Evolutionary conservation across 495 filamentous ascomycete genomes (phyloP).

Genomic region (Aspergillus incahuasiensis): DNA sequence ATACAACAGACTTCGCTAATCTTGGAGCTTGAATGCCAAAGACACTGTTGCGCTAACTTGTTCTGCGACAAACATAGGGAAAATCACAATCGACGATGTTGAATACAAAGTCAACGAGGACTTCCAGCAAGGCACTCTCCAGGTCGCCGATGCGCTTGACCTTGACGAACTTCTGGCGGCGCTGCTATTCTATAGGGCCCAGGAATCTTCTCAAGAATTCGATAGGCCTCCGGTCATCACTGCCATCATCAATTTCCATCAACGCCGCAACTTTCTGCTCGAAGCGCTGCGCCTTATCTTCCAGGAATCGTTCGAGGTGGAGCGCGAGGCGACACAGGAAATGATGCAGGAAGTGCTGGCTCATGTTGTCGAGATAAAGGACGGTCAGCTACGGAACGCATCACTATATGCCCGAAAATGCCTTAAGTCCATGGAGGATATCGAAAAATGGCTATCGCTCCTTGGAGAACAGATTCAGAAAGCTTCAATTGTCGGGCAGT

Average conservation of each 20-base stretch:
- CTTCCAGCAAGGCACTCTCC: conserved; percentile 72
- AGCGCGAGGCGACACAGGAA: conserved; percentile 41
- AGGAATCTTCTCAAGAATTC: conserved; percentile 57
- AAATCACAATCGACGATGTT: conserved; percentile 61
- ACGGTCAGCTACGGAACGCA: conserved; percentile 39
- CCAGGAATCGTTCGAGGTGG: conserved; percentile 57
- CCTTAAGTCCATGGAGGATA: conserved; percentile 63
- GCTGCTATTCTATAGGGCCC: conserved; percentile 61
- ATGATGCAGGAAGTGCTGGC: conserved; percentile 39
- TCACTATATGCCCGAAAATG: conserved; percentile 63
- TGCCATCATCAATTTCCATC: conserved; percentile 80
- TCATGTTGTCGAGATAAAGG: conserved; percentile 43
- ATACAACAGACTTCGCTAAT: neutral
- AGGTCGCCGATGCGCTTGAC: conserved; percentile 79
- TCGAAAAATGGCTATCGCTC: conserved; percentile 66
- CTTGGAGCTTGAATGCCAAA: neutral
- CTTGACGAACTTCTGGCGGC: conserved; percentile 87
- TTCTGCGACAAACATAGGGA: conserved; percentile 47
- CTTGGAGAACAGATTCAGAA: conserved; percentile 69
- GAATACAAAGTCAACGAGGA: conserved; percentile 81
- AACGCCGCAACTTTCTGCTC: conserved; percentile 69
- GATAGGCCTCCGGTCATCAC: conserved; percentile 65
- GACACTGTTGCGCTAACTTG: conserved; percentile 30
- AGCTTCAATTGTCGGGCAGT: conserved; percentile 60
- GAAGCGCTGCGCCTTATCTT: conserved; percentile 76